phyloP scores from a whole-genome alignment of 371 early-diverging fungal species.

The Mortierella sp. region DNA sequence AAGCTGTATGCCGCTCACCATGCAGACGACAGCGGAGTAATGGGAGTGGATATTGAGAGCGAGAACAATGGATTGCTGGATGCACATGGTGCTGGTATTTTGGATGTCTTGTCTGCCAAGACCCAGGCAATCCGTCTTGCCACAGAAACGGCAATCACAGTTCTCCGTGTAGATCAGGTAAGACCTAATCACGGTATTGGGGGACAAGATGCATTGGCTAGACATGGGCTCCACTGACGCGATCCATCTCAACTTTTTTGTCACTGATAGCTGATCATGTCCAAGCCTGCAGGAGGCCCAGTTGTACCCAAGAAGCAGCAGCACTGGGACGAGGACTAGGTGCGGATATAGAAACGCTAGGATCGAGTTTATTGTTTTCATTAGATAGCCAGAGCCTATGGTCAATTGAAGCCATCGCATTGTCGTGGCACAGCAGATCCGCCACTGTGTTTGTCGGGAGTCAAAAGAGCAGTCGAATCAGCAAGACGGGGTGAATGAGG shows the following conservation, averaged over 20 bases:
- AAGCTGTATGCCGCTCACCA: slow-evolving; percentile 96
- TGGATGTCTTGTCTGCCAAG: slow-evolving; percentile 87
- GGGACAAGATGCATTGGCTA: too few relatives aligned
- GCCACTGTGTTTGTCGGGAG: too few relatives aligned
- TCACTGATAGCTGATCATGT: slow-evolving; percentile 89
- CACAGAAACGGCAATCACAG: slow-evolving; percentile 93
- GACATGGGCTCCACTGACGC: too few relatives aligned
- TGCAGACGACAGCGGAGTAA: slow-evolving; percentile 63
- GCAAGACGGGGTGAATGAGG: slow-evolving; percentile 5
- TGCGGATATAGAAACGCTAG: too few relatives aligned
- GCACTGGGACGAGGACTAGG: slow-evolving; percentile 93
- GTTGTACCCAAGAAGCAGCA: slow-evolving; percentile 87
- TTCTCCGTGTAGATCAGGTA: slow-evolving; percentile 96
- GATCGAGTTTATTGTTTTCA: too few relatives aligned
- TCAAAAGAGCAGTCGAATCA: slow-evolving; percentile 1
- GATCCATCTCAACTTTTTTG: background rate
- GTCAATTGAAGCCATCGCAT: too few relatives aligned
- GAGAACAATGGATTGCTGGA: slow-evolving; percentile 83
- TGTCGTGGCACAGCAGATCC: too few relatives aligned
- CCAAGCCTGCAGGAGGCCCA: slow-evolving; percentile 97
- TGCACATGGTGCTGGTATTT: slow-evolving; percentile 79
- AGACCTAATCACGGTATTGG: background rate
- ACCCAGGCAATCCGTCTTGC: slow-evolving; percentile 90
- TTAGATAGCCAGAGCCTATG: too few relatives aligned
- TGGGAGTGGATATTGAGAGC: slow-evolving; percentile 61